Conservation (phyloP, 1,284 basidiomycete genomes). For the Naganishia liquefaciens region DNA sequence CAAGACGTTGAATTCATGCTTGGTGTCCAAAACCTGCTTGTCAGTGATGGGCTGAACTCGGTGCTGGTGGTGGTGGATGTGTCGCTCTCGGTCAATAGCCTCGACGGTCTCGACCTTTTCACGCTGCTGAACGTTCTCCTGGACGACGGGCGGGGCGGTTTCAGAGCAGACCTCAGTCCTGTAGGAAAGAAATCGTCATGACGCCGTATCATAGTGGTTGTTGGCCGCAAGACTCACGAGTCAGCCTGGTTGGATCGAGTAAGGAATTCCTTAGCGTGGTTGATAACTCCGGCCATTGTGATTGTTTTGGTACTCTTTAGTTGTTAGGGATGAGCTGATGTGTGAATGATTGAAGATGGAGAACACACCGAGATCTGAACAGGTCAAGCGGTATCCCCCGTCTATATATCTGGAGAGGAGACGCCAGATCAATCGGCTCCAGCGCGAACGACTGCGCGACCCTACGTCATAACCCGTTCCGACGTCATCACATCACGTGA, state of each 20-base stretch:
- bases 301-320: conserved; percentile 34
- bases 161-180: conserved; percentile 49
- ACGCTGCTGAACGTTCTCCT: conserved; percentile 46
- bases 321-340: conserved; percentile 27
- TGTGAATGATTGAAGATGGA: conserved; percentile 2
- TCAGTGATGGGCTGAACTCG: conserved; percentile 51
- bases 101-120: conserved; percentile 43
- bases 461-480: conserved; percentile 13
- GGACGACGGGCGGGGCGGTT: conserved; percentile 48
- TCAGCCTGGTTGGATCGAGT: conserved; percentile 34
- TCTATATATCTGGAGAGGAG: conserved; percentile 8
- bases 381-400: not conserved
- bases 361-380: not conserved
- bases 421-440: not conserved
- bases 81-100: conserved; percentile 52
- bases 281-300: conserved; percentile 42
- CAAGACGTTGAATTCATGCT: conserved; percentile 46
- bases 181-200: conserved; percentile 13
- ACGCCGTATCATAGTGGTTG: not conserved
- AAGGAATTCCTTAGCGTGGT: conserved; percentile 35
- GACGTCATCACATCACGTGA: too few relatives aligned
- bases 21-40: conserved; percentile 43
- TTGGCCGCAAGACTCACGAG: conserved; percentile 39
- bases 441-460: not conserved
- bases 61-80: conserved; percentile 45